A percentile compares a stretch with the other conserved stretches of the same genome.
Evolutionary conservation across 495 filamentous ascomycete genomes (phyloP).

Genomic region (Penicillium pancosmium): DNA sequence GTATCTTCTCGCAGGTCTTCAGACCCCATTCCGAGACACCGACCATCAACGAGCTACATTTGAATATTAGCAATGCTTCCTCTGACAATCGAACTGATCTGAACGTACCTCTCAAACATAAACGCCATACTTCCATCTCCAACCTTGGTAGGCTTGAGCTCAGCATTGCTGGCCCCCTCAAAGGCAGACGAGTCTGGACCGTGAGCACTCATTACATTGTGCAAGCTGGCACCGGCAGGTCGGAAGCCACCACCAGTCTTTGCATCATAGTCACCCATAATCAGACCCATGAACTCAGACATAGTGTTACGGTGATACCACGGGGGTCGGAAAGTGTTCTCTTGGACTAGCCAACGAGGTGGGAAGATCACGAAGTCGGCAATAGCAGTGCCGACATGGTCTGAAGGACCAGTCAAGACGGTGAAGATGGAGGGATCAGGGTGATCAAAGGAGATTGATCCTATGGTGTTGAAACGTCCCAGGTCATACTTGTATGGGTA

Average conservation of each 20-base stretch:
- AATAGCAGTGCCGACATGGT: constrained; percentile 70
- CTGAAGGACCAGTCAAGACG: constrained; percentile 75
- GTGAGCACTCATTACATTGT: constrained; percentile 67
- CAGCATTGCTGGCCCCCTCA: constrained; percentile 60
- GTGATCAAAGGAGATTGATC: constrained; percentile 74
- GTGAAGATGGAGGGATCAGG: constrained; percentile 84
- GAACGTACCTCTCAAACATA: constrained; percentile 62
- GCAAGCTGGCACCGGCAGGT: constrained; percentile 62
- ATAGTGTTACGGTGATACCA: constrained; percentile 85
- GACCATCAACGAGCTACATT: constrained; percentile 72
- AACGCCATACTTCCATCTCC: constrained; percentile 68
- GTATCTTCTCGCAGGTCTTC: constrained; percentile 80
- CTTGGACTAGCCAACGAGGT: constrained; percentile 76
- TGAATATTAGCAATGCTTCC: constrained; percentile 3
- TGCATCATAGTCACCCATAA: constrained; percentile 68
- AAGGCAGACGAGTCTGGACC: constrained; percentile 61
- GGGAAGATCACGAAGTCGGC: constrained; percentile 86
- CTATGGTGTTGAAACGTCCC: constrained; percentile 76
- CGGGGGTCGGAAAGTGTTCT: constrained; percentile 80
- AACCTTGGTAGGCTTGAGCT: constrained; percentile 60
- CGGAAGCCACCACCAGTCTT: constrained; percentile 67
- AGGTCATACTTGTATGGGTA: constrained; percentile 90
- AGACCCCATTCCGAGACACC: constrained; percentile 92
- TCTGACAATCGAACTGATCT: neutral
- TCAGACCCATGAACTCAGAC: constrained; percentile 63